phyloP scores from a whole-genome alignment of 495 filamentous ascomycete species.

The Talaromyces nanjingensis region DNA sequence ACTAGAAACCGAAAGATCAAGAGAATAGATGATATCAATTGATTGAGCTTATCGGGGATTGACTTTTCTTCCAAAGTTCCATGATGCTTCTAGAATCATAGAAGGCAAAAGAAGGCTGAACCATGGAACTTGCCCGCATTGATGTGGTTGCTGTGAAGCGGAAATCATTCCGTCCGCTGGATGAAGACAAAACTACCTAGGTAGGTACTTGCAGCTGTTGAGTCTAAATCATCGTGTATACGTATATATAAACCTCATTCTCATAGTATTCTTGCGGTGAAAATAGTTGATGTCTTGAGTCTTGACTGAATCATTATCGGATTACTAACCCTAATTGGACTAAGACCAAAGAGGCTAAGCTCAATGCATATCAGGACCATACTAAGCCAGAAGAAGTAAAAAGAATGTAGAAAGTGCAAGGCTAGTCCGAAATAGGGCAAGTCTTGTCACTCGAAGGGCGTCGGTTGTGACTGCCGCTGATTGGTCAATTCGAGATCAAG shows the following conservation, averaged over 20 bases:
- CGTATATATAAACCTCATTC: no score
- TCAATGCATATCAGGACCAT: no score
- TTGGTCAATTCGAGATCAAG: neutral
- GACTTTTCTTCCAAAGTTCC: neutral
- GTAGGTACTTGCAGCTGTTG: no score
- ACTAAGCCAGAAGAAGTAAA: neutral
- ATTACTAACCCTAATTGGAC: neutral
- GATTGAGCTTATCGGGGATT: neutral
- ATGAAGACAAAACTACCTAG: neutral
- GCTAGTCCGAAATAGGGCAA: neutral
- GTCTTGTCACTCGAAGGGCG: conserved; percentile 8
- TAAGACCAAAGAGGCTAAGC: neutral
- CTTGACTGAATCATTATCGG: neutral
- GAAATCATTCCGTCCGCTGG: neutral
- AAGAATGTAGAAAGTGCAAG: neutral
- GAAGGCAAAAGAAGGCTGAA: neutral
- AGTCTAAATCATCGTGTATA: no score
- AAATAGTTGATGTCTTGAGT: neutral
- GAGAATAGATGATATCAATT: neutral
- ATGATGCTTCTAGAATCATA: neutral
- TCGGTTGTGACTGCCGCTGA: neutral
- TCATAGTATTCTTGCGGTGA: neutral
- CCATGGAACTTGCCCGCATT: neutral
- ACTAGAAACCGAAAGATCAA: no score
- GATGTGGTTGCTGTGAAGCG: neutral